Conservation (phyloP, 1,284 basidiomycete genomes). For the Coniophora puteana region DNA sequence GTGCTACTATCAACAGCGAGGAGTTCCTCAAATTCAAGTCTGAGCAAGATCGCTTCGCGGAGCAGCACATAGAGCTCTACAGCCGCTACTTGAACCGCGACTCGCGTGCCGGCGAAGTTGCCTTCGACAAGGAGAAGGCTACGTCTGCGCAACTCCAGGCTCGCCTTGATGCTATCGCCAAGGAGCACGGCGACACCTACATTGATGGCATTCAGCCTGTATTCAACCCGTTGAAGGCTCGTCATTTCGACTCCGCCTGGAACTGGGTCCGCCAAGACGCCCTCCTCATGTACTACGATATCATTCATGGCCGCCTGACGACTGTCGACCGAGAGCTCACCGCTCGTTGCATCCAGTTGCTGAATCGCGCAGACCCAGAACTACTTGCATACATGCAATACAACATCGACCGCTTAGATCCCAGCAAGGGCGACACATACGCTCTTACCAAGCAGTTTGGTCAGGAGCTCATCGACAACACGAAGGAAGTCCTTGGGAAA, state of each 20-base stretch:
- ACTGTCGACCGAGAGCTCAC: slow-evolving; percentile 94
- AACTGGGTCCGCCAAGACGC: slow-evolving; percentile 99
- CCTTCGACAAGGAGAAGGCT: slow-evolving; percentile 83
- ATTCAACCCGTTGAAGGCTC: slow-evolving; percentile 94
- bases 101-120: slow-evolving; percentile 87
- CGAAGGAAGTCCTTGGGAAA: slow-evolving; percentile 77
- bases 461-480: slow-evolving; percentile 94
- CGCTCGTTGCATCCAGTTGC: slow-evolving; percentile 95
- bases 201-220: slow-evolving; percentile 92
- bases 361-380: slow-evolving; percentile 94
- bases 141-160: slow-evolving; percentile 74
- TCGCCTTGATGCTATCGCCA: slow-evolving; percentile 83
- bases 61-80: slow-evolving; percentile 92
- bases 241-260: slow-evolving; percentile 98
- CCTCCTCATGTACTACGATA: slow-evolving; percentile 94
- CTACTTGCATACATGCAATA: slow-evolving; percentile 95
- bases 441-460: slow-evolving; percentile 95
- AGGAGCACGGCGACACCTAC: slow-evolving; percentile 92
- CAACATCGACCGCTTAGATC: slow-evolving; percentile 83
- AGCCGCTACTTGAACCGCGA: slow-evolving; percentile 96
- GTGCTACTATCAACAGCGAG: slow-evolving; percentile 93
- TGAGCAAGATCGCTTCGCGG: slow-evolving; percentile 90
- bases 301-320: slow-evolving; percentile 91
- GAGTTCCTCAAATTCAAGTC: slow-evolving; percentile 96
- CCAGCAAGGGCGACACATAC: slow-evolving; percentile 87